Evolutionary conservation across 2,329 filamentous ascomycete genomes (phyloP), one percentile per base, ranked within the genome.

Genomic region (Harringtonia aguacate): DNA sequence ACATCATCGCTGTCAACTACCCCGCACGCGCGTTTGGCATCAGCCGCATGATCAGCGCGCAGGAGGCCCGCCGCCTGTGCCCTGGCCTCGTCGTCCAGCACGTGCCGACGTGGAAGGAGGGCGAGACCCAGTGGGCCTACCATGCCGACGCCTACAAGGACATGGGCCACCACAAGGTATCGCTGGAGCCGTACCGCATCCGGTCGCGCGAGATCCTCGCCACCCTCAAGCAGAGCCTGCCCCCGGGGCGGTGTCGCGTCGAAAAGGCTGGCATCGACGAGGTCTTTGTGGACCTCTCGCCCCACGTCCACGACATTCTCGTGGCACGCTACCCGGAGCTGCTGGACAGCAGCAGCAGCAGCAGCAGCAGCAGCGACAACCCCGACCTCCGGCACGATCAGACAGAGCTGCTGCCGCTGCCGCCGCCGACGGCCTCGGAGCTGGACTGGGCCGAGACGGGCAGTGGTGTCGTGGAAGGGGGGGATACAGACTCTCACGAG

Each of bases 241-340:
- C 84, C 2, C 59, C 72, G 1, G 62, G 21, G 15, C 15, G 40
- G 18, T 59, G 79, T 48, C 84, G 87, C 58, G 79, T 73, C 36
- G 90, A 98, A 67, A 98, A 97, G 60, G 92, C 90, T 17, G 83
- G 87, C 56, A 85, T 97, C 44, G 92, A 98, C 59, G 92, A 98
- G 62, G 88, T 95, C 9, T 98, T 95, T 57, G 67, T 97, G 48
- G 92, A 98, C 62, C 64, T 98, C 40, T 94, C 87, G 10, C 81
- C 84, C 1, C 84, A 95, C 48, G 75, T 95, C 4, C 85, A 94
- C 60, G 72, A 72, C 3, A 70, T 84, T 24, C 65, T 98, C 39
- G 62, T 95, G 34, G 10, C 85, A 52, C 69, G 85, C 41, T 95
- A 87, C 60, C 79, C 86, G 0, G 45, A 36, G 0, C 82, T 92